Conservation (phyloP, 176 grass and related monocot genomes). For the Chloris gayana region DNA sequence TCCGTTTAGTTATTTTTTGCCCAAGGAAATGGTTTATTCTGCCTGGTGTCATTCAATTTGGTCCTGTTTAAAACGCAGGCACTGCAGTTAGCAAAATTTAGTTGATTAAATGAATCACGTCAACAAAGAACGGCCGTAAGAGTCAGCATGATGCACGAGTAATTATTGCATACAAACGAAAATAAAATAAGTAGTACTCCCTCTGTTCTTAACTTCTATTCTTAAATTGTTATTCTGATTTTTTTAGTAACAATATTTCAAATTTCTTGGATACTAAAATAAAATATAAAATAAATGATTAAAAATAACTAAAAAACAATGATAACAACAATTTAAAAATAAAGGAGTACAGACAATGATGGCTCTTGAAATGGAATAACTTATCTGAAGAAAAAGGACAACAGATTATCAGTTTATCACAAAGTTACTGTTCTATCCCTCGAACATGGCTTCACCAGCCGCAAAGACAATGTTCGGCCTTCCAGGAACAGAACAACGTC, state of each 20-base stretch:
- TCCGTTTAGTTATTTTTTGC: too few species aligned
- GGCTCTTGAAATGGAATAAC: not conserved
- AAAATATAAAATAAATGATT: too few species aligned
- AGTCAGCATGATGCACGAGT: not conserved
- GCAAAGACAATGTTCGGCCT: not conserved
- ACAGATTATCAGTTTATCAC: not conserved
- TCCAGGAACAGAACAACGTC: constrained; percentile 21
- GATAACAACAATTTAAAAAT: too few species aligned
- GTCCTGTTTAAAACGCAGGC: not conserved
- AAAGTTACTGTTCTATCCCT: constrained; percentile 27
- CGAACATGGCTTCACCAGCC: not conserved
- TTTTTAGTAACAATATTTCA: too few species aligned
- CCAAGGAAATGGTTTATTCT: not conserved
- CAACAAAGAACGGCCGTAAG: not conserved
- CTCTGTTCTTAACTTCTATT: too few species aligned
- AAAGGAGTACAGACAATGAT: not conserved
- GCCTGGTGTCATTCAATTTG: not conserved
- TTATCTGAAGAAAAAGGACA: not conserved
- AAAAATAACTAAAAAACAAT: too few species aligned
- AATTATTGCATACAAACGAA: not conserved
- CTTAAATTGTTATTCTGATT: too few species aligned
- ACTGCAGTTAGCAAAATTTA: not conserved
- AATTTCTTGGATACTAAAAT: too few species aligned
- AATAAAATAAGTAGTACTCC: not conserved
- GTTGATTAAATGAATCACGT: not conserved